Base-by-base conservation (phyloP, 257 asterid species). In the Solanum chiquidenum region DNA sequence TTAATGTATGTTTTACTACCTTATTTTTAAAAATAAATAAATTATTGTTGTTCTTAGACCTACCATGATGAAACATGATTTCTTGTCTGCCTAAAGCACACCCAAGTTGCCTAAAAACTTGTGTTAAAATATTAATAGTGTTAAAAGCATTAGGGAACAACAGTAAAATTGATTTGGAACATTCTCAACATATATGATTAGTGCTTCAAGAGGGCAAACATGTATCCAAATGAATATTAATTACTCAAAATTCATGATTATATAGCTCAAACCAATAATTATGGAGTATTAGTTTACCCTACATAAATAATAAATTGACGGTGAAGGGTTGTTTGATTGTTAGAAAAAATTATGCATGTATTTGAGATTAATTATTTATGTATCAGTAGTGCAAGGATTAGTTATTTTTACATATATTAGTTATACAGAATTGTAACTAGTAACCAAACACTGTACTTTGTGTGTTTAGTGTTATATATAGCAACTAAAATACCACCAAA, bases 51-150 rank as follows among this genome's bases (percentile, higher is more conserved):
- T 60, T 12, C n/a, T 71, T 82, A 11, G 74, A 44, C 79, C 76
- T 87, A 42, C 85, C 84, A 87, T 33, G 40, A 82, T 46, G 83
- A 21, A 37, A 71, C 86, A 80, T 87, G 73, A 69, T 82, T 35
- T 76, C 62, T 46, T 87, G 86, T 87, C 83, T 82, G 52, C 25
- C 42, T 35, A 87, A 87, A 55, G 88, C 31, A 12, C 12, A 18
- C 4, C 13, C 13, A 86, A 14, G 16, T 16, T 80, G 40, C 85
- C 27, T 44, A 79, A 16, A 79, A 44, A 27, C 27, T 27, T 4
- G 85, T 7, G 64, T 27, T 79, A 44, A 79, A 79, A 27, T 44
- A 44, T 25, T 5, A 42, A 8, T 42, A 79, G 25, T 25, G 6
- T 5, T 79, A 42, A 44, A 44, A 79, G 84, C 25, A 44, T 42